A percentile compares a stretch with the other conserved stretches of the same genome.
These are phyloP conservation scores for Leptographium lundbergii DNA, from an alignment of 2,329 filamentous ascomycete species.

Conservation along the genomic window DNA sequence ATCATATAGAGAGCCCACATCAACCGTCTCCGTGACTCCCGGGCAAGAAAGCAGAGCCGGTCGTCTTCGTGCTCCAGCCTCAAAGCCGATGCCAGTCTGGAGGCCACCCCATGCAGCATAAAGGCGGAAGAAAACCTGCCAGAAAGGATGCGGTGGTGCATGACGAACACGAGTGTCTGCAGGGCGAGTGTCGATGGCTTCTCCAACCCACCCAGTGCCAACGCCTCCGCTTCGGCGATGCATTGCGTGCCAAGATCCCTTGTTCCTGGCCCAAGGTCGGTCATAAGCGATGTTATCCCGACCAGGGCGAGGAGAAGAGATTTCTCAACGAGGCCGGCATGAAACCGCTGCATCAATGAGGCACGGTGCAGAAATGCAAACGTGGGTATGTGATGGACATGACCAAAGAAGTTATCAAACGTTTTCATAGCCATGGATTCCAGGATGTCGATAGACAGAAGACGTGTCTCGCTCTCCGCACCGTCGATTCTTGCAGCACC, in stretches of 20 bases:
- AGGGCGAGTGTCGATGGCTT: slow-evolving; percentile 44
- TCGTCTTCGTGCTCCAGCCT: slow-evolving; percentile 35
- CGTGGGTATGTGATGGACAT: slow-evolving; percentile 46
- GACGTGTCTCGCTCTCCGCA: too few relatives aligned
- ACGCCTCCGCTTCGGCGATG: slow-evolving; percentile 39
- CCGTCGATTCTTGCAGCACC: neutral
- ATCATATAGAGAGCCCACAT: slow-evolving; percentile 39
- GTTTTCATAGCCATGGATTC: slow-evolving; percentile 38
- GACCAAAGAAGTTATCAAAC: slow-evolving; percentile 45
- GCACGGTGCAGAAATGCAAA: slow-evolving; percentile 47
- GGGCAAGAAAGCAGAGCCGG: slow-evolving; percentile 29
- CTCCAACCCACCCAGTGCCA: slow-evolving; percentile 40
- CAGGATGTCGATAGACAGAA: slow-evolving; percentile 22
- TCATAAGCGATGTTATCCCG: slow-evolving; percentile 43
- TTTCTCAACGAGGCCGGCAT: slow-evolving; percentile 42
- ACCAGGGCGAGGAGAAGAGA: slow-evolving; percentile 40
- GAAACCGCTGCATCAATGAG: slow-evolving; percentile 46
- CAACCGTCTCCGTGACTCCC: slow-evolving; percentile 29
- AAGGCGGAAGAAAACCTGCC: slow-evolving; percentile 33
- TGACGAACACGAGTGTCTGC: slow-evolving; percentile 30
- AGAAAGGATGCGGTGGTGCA: slow-evolving; percentile 33
- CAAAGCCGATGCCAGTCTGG: slow-evolving; percentile 35
- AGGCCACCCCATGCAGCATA: slow-evolving; percentile 32
- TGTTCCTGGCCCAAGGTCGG: slow-evolving; percentile 38
- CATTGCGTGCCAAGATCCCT: slow-evolving; percentile 40